phyloP scores from a whole-genome alignment of 176 grass and related monocot species.

The Rhipidocladum racemiflorum region DNA sequence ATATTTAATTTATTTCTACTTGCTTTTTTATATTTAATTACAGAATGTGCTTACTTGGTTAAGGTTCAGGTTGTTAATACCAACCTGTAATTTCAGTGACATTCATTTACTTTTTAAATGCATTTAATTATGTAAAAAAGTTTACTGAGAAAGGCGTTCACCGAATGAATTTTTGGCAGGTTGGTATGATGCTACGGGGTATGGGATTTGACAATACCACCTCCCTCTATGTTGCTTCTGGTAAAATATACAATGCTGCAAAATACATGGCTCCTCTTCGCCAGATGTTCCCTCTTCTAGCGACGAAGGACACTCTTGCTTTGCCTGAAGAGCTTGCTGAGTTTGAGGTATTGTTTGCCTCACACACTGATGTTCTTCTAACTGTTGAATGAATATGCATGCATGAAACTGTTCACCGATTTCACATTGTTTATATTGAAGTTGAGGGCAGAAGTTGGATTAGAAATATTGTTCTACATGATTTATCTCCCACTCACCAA shows the following conservation, averaged over 20 bases:
- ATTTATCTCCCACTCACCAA: not conserved
- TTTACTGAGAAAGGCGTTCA: slow-evolving; percentile 6
- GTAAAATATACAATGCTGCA: slow-evolving; percentile 81
- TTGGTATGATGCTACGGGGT: slow-evolving; percentile 95
- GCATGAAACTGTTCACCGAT: not conserved
- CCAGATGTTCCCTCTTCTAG: slow-evolving; percentile 85
- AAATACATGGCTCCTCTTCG: slow-evolving; percentile 85
- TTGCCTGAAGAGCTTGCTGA: slow-evolving; percentile 75
- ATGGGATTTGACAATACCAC: slow-evolving; percentile 92
- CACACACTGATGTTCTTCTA: not conserved
- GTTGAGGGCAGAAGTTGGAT: not conserved
- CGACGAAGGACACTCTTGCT: slow-evolving; percentile 76
- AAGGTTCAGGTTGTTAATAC: not conserved
- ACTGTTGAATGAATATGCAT: slow-evolving; percentile 9
- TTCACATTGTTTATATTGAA: not conserved
- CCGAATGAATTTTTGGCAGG: slow-evolving; percentile 47
- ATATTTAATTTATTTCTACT: not conserved
- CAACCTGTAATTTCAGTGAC: not conserved
- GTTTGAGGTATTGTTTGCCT: slow-evolving; percentile 60
- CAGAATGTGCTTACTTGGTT: not conserved
- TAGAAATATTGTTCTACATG: slow-evolving; percentile 2
- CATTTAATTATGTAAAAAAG: not conserved
- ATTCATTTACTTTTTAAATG: not conserved
- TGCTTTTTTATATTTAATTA: slow-evolving; percentile 9
- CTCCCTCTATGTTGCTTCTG: slow-evolving; percentile 82